Evolutionary conservation across 2,329 filamentous ascomycete species (phyloP).

Genomic region (Venturia oleaginea): DNA sequence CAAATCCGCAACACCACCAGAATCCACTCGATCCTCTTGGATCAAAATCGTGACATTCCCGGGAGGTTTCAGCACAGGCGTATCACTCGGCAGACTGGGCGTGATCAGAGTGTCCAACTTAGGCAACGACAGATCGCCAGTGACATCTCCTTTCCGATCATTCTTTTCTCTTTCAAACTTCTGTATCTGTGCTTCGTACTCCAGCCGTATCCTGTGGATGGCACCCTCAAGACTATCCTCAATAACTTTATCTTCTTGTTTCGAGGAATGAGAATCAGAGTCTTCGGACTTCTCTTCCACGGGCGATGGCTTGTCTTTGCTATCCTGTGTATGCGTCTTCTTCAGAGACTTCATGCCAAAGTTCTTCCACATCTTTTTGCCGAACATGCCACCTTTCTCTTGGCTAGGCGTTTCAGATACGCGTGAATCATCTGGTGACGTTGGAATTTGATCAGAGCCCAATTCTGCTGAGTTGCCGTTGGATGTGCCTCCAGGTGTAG

Average conservation of each 20-base stretch:
- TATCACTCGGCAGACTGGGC: conserved; percentile 63
- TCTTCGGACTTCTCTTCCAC: conserved; percentile 61
- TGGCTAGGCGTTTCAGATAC: conserved; percentile 36
- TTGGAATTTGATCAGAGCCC: conserved; percentile 25
- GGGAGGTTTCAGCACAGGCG: conserved; percentile 66
- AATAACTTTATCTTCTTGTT: conserved; percentile 53
- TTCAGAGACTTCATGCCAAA: conserved; percentile 80
- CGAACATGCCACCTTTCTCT: conserved; percentile 13
- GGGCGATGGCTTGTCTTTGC: conserved; percentile 56
- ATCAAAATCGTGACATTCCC: conserved; percentile 53
- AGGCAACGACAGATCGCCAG: conserved; percentile 20
- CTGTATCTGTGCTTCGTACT: conserved; percentile 59
- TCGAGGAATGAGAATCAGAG: conserved; percentile 50
- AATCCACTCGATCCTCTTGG: conserved; percentile 55
- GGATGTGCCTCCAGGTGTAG: conserved; percentile 37
- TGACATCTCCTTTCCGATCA: neutral
- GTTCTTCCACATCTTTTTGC: conserved; percentile 59
- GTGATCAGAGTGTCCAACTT: conserved; percentile 54
- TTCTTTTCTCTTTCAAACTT: conserved; percentile 26
- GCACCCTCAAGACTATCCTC: conserved; percentile 68
- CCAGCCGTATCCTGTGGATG: conserved; percentile 61
- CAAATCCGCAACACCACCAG: conserved; percentile 65
- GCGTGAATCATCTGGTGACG: conserved; percentile 3
- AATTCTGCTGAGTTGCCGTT: conserved; percentile 39
- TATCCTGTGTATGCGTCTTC: conserved; percentile 55